These are phyloP conservation scores for Fraxinus cuspidata DNA, from an alignment of 257 asterid genomes.

Conservation along the genomic window DNA sequence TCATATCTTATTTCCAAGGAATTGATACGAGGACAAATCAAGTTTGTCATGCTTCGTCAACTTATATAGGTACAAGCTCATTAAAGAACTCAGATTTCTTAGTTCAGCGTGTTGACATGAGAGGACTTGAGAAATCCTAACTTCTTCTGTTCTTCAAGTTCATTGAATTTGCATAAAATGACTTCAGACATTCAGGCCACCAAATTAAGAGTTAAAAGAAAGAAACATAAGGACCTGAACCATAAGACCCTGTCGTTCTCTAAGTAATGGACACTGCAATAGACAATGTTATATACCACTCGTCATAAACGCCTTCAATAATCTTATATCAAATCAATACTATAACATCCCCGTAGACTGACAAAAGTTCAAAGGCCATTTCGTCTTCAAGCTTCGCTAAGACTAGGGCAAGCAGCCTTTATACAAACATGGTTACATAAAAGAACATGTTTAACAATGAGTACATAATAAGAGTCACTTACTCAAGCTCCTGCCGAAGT, in stretches of 20 bases:
- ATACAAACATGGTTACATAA: neutral
- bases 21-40: neutral
- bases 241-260: neutral
- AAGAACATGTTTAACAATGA: neutral
- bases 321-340: slow-evolving; percentile 6
- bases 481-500: slow-evolving; percentile 93
- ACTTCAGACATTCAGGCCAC: slow-evolving; percentile 10
- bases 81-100: slow-evolving; percentile 19
- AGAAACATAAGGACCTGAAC: neutral
- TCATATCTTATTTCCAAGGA: neutral
- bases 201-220: neutral
- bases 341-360: neutral
- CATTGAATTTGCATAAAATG: slow-evolving; percentile 3
- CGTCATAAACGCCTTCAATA: neutral
- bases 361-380: neutral
- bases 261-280: neutral
- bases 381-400: neutral
- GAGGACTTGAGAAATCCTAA: too few relatives aligned
- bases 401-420: slow-evolving; percentile 7
- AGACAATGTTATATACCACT: neutral
- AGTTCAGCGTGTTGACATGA: too few relatives aligned
- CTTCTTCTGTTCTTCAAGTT: neutral
- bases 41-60: slow-evolving; percentile 17
- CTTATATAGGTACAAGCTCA: neutral
- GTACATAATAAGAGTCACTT: slow-evolving; percentile 28